Evolutionary conservation across 768 basidiomycete species (phyloP), one percentile per base, ranked within the genome.

Genomic region (Serpula lacrymans): DNA sequence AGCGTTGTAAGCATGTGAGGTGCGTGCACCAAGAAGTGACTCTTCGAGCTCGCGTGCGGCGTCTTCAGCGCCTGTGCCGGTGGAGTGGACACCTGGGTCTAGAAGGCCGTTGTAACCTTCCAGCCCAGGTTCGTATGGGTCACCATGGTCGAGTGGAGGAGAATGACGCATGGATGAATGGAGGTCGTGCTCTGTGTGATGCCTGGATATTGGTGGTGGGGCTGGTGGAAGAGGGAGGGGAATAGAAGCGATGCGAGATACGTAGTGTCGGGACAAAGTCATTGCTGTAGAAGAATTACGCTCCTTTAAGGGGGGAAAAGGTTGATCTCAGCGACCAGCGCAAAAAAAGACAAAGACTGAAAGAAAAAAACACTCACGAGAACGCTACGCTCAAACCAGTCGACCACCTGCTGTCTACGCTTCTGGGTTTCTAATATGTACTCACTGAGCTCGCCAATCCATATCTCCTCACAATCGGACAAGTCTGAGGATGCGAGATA

Each of bases 391-490:
- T 85, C 80, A 50, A 88, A 90, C 70, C 78, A 85, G 34, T 78
- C 74, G 44, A 81, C 82, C 5, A 90, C 75, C 48, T 85, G 82
- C 37, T 75, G 78, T 59, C 80, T 78, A 36, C 87, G 78, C 55
- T 80, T 80, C 54, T 82, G 78, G 5, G 84, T 86, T 52, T 87
- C 81, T 22, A 81, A 55, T 38, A 78, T 70, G 52, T 90, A 91
- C 42, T 78, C 77, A 38, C 72, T 69, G 12, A 90, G 70, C 53
- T 86, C 87, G 18, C 67, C 71, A 31, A 68, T 63, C 89, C 89
- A 91, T 12, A 91, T 55, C 44, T 89, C 88, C 49, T 76, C 74
- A 48, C 81, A 88, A 44, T 89, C 88, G 21, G 88, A 87, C 46
- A 91, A 66, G 69, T 91, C 88, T 16, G 88, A 89, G 13, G 87